phyloP scores from a whole-genome alignment of 202 grass and related monocot genomes.

The Saccharum hybrid region DNA sequence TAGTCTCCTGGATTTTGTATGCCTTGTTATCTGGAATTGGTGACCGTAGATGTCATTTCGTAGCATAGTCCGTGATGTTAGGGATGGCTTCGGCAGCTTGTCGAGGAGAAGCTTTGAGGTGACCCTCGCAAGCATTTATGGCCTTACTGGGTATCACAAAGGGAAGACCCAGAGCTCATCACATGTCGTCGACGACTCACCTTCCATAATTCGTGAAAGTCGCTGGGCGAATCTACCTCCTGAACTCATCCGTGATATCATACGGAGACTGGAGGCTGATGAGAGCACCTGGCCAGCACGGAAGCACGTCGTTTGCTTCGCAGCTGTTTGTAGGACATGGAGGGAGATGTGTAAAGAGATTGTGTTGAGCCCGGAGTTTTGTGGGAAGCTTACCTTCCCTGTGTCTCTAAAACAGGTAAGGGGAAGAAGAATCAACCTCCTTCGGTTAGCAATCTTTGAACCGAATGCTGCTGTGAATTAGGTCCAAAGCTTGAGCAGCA shows the following conservation, averaged over 20 bases:
- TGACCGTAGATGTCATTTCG: constrained; percentile 84
- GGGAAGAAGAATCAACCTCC: neutral
- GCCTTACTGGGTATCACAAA: constrained; percentile 70
- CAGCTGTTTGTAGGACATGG: constrained; percentile 96
- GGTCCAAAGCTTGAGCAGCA: neutral
- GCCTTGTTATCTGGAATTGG: constrained; percentile 36
- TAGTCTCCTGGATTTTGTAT: constrained; percentile 42
- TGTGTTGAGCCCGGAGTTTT: constrained; percentile 86
- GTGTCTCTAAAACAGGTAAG: constrained; percentile 95
- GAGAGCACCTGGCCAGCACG: constrained; percentile 87
- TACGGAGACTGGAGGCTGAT: constrained; percentile 76
- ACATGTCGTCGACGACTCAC: constrained; percentile 65
- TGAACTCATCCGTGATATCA: constrained; percentile 87
- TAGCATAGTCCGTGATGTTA: constrained; percentile 91
- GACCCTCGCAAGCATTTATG: constrained; percentile 70
- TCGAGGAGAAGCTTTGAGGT: constrained; percentile 92
- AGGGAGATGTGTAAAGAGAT: constrained; percentile 98
- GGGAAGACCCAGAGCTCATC: constrained; percentile 66
- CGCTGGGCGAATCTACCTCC: constrained; percentile 87
- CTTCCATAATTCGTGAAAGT: constrained; percentile 64
- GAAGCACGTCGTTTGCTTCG: constrained; percentile 80
- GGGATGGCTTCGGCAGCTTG: constrained; percentile 86
- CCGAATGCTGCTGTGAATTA: neutral
- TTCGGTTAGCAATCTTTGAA: constrained; percentile 19
- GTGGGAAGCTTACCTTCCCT: constrained; percentile 88